phyloP scores from a whole-genome alignment of 805 yeast species.

The Suhomyces canberraensis region DNA sequence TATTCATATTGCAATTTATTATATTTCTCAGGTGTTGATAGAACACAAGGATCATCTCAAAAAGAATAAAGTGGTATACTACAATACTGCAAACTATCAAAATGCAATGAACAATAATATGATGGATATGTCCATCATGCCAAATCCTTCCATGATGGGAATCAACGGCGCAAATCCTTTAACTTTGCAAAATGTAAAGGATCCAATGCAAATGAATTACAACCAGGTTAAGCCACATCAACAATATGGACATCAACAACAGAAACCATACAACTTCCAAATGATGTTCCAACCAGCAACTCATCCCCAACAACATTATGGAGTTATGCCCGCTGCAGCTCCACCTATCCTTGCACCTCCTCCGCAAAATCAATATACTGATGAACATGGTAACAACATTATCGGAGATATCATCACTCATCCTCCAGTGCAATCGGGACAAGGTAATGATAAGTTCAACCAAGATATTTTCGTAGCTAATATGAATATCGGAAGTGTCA shows the following conservation, averaged over 20 bases:
- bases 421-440: constrained; percentile 33
- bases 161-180: constrained; percentile 12
- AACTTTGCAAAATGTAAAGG: constrained; percentile 13
- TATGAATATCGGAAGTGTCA: constrained; percentile 75
- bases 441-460: constrained; percentile 48
- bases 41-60: constrained; percentile 54
- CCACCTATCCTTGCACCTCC: constrained; percentile 4
- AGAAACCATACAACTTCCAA: constrained; percentile 34
- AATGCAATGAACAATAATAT: constrained; percentile 12
- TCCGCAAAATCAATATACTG: constrained; percentile 33
- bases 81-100: constrained; percentile 52
- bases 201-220: constrained; percentile 3
- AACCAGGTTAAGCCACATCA: constrained; percentile 9
- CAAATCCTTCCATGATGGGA: constrained; percentile 18
- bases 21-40: constrained; percentile 63
- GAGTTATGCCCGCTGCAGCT: constrained; percentile 13
- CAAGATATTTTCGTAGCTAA: constrained; percentile 77
- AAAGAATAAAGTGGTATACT: constrained; percentile 53
- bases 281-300: constrained; percentile 40
- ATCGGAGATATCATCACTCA: constrained; percentile 43
- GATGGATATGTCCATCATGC: constrained; percentile 23
- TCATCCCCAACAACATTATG: constrained; percentile 30
- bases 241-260: constrained; percentile 17
- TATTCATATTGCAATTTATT: constrained; percentile 77
- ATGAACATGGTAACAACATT: constrained; percentile 43